Conservation (phyloP, 805 yeast genomes). For the Myxozyma mucilagina region DNA sequence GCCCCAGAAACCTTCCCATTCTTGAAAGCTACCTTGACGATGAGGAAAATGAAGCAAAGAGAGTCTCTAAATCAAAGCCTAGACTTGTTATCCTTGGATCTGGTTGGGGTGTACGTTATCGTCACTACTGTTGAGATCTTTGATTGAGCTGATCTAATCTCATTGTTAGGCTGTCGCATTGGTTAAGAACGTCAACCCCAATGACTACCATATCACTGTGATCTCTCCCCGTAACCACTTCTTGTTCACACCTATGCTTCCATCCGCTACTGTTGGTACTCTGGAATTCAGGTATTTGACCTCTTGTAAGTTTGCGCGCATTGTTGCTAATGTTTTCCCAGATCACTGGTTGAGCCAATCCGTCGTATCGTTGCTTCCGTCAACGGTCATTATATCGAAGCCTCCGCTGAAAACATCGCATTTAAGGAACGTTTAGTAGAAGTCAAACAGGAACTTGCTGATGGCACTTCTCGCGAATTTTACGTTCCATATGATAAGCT, state of each 20-base stretch:
- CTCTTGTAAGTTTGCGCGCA: constrained; percentile 53
- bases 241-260: constrained; percentile 89
- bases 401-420: constrained; percentile 59
- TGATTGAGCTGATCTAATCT: not conserved
- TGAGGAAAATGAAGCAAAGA: constrained; percentile 49
- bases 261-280: constrained; percentile 93
- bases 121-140: not conserved
- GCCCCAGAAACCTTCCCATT: constrained; percentile 71
- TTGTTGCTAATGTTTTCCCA: constrained; percentile 46
- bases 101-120: constrained; percentile 74
- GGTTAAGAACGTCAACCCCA: constrained; percentile 78
- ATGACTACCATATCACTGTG: constrained; percentile 81
- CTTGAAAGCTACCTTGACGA: constrained; percentile 58
- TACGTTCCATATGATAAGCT: constrained; percentile 73
- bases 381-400: constrained; percentile 64
- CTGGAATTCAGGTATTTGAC: constrained; percentile 24
- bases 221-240: constrained; percentile 92
- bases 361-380: constrained; percentile 55
- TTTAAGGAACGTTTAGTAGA: constrained; percentile 59
- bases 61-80: constrained; percentile 23
- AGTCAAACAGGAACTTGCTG: constrained; percentile 50
- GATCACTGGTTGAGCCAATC: constrained; percentile 64
- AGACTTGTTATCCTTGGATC: constrained; percentile 56
- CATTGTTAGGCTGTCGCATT: constrained; percentile 57
- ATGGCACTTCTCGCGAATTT: constrained; percentile 48